A percentile compares a stretch with the other conserved stretches of the same genome.
phyloP scores from a whole-genome alignment of 2,329 filamentous ascomycete species.

The Myriosclerotinia curreyana region DNA sequence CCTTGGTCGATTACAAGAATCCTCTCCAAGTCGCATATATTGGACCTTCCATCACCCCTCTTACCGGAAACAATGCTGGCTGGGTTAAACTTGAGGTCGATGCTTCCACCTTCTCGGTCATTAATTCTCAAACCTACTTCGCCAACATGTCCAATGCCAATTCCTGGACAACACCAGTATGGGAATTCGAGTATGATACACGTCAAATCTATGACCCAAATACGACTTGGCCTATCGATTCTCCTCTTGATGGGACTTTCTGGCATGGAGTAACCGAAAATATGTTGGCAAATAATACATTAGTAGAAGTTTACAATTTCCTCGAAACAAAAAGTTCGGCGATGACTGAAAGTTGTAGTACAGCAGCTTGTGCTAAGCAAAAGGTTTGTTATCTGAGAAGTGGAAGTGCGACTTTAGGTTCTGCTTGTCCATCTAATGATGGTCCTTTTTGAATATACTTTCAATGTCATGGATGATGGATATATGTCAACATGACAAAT shows the following conservation, averaged over 20 bases:
- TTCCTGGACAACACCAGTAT: constrained; percentile 34
- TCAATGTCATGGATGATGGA: neutral
- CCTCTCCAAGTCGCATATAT: constrained; percentile 35
- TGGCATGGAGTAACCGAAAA: constrained; percentile 36
- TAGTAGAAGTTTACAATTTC: constrained; percentile 34
- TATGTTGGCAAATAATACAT: constrained; percentile 32
- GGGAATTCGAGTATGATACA: constrained; percentile 38
- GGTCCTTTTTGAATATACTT: neutral
- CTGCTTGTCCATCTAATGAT: constrained; percentile 22
- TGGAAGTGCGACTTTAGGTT: constrained; percentile 32
- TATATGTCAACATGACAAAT: neutral
- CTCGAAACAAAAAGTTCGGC: constrained; percentile 34
- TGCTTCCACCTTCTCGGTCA: constrained; percentile 34
- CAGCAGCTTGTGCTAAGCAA: constrained; percentile 28
- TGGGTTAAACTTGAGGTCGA: constrained; percentile 36
- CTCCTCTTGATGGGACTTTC: constrained; percentile 36
- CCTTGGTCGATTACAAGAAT: constrained; percentile 31
- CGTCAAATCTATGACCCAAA: constrained; percentile 31
- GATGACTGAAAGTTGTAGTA: constrained; percentile 28
- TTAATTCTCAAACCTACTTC: constrained; percentile 37
- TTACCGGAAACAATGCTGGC: constrained; percentile 37
- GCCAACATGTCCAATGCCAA: constrained; percentile 32
- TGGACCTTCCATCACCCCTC: constrained; percentile 35
- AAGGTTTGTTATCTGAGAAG: constrained; percentile 38
- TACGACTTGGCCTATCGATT: constrained; percentile 28